These are phyloP conservation scores for Neospermospora avenae DNA, from an alignment of 2,329 filamentous ascomycete genomes.

Conservation along the genomic window DNA sequence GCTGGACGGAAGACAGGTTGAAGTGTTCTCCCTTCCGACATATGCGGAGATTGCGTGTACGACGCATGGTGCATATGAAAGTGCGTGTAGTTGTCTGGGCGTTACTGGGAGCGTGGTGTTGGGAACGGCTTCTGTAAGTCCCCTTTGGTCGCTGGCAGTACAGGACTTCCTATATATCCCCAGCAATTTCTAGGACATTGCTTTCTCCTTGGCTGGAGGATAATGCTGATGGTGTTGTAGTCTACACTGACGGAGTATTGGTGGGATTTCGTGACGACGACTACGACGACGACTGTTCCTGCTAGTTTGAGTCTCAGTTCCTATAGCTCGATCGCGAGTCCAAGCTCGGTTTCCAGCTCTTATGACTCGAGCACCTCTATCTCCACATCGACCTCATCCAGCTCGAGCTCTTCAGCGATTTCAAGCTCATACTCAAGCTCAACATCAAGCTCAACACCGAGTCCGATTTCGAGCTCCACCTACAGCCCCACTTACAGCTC, in stretches of 20 bases:
- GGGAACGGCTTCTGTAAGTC: constrained; percentile 16
- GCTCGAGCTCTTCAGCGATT: too few species aligned
- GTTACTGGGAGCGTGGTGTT: constrained; percentile 17
- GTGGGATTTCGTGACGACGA: constrained; percentile 3
- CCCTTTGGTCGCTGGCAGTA: too few species aligned
- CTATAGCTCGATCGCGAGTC: not conserved
- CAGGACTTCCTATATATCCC: too few species aligned
- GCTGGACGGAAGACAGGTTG: constrained; percentile 10
- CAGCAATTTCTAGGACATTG: not conserved
- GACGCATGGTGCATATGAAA: constrained; percentile 20
- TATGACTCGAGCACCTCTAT: too few species aligned
- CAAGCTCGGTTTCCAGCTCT: too few species aligned
- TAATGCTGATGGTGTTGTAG: not conserved
- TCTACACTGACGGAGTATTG: constrained; percentile 6
- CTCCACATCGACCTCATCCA: too few species aligned
- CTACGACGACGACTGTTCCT: constrained; percentile 16
- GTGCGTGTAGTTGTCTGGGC: constrained; percentile 30
- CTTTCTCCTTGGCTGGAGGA: not conserved
- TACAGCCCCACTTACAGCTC: too few species aligned
- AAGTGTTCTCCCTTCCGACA: constrained; percentile 17
- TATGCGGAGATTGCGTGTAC: constrained; percentile 29
- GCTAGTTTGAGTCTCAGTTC: constrained; percentile 6
- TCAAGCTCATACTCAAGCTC: too few species aligned
- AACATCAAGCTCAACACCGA: too few species aligned
- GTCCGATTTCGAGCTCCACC: too few species aligned